Conservation (phyloP, 2,329 filamentous ascomycete genomes). For the Lachnellula suecica region DNA sequence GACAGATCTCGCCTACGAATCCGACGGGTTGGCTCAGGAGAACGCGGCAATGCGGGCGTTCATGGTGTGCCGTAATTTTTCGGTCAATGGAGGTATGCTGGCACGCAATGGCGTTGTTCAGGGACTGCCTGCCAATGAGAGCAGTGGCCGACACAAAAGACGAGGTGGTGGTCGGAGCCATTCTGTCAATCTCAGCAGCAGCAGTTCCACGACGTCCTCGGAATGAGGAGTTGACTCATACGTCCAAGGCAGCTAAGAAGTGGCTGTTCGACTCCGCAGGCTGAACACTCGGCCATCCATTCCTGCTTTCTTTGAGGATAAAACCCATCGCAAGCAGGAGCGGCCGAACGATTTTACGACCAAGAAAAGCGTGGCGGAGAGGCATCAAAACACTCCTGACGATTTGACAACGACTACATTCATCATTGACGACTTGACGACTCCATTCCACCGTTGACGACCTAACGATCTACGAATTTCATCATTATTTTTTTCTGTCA, state of each 20-base stretch:
- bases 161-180: slow-evolving; percentile 30
- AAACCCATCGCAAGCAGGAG: slow-evolving; percentile 11
- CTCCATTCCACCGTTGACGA: slow-evolving; percentile 10
- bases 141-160: slow-evolving; percentile 29
- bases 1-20: slow-evolving; percentile 82
- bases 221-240: slow-evolving; percentile 26
- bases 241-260: slow-evolving; percentile 27
- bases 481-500: slow-evolving; percentile 14
- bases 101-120: slow-evolving; percentile 68
- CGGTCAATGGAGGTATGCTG: slow-evolving; percentile 91
- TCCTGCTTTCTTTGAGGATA: slow-evolving; percentile 12
- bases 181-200: slow-evolving; percentile 35
- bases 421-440: slow-evolving; percentile 21
- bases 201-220: slow-evolving; percentile 33
- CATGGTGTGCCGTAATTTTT: slow-evolving; percentile 97
- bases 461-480: slow-evolving; percentile 21
- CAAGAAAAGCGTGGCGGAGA: slow-evolving; percentile 21
- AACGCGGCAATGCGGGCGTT: slow-evolving; percentile 95
- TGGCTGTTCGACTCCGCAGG: slow-evolving; percentile 22
- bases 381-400: slow-evolving; percentile 19
- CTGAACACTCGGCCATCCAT: slow-evolving; percentile 12
- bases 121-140: slow-evolving; percentile 53
- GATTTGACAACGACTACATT: slow-evolving; percentile 8
- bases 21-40: slow-evolving; percentile 81
- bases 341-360: slow-evolving; percentile 16